Evolutionary conservation across 1,284 basidiomycete species (phyloP).

Genomic region (Sphagnurus paluster): DNA sequence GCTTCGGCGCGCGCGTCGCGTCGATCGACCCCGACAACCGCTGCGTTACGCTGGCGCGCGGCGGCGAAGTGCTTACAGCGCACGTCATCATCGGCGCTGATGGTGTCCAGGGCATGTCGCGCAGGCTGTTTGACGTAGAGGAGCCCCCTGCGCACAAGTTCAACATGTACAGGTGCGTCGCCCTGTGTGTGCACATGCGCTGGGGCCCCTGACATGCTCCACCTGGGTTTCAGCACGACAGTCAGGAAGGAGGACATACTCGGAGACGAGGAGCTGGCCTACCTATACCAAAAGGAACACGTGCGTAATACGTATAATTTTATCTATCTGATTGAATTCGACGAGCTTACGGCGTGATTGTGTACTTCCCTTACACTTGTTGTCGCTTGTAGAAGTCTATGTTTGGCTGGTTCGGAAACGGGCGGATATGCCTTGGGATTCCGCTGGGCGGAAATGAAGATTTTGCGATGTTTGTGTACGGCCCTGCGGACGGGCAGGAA

Average conservation of each 20-base stretch:
- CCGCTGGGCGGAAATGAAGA: slow-evolving; percentile 27
- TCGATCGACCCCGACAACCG: slow-evolving; percentile 36
- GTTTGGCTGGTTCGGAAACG: slow-evolving; percentile 43
- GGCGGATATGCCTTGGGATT: slow-evolving; percentile 29
- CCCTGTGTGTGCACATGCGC: background rate
- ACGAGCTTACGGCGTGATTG: slow-evolving; percentile 5
- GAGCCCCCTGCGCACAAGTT: slow-evolving; percentile 17
- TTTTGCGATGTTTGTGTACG: slow-evolving; percentile 31
- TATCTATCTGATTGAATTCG: too few relatives aligned
- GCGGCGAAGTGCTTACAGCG: slow-evolving; percentile 46
- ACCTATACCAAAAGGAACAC: slow-evolving; percentile 31
- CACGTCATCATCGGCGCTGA: slow-evolving; percentile 70
- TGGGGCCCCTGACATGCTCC: background rate
- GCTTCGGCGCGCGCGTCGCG: slow-evolving; percentile 39
- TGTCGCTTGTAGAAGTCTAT: slow-evolving; percentile 33
- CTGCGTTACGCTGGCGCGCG: slow-evolving; percentile 41
- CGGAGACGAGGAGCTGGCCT: slow-evolving; percentile 33
- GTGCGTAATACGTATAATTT: too few relatives aligned
- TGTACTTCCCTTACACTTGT: background rate
- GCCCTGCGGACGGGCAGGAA: slow-evolving; percentile 25
- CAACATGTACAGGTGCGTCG: slow-evolving; percentile 46
- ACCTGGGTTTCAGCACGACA: slow-evolving; percentile 40
- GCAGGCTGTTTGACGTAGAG: slow-evolving; percentile 31
- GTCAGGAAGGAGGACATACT: slow-evolving; percentile 41
- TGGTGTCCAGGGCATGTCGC: slow-evolving; percentile 42